These are phyloP conservation scores for Prunus persica DNA, from an alignment of 306 rosid genomes.

Conservation along the genomic window DNA sequence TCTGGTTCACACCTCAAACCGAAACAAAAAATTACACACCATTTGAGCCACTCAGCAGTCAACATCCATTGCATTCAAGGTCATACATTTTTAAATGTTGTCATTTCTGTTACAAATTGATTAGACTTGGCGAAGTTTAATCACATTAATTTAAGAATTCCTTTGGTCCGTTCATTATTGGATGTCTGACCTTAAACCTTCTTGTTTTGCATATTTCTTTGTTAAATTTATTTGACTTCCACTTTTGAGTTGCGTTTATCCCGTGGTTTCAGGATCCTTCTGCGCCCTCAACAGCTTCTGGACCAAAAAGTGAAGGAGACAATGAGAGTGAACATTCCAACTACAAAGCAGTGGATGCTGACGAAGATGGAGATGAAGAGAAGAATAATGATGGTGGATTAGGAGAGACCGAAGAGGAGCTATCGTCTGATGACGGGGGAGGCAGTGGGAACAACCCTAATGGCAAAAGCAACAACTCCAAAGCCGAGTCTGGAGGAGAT, in stretches of 20 bases:
- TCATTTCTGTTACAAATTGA: too few species aligned
- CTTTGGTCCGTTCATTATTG: too few species aligned
- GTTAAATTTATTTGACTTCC: too few species aligned
- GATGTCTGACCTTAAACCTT: not conserved
- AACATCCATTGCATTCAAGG: too few species aligned
- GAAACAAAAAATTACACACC: too few species aligned
- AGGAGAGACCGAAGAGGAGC: conserved; percentile 31
- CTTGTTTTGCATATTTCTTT: not conserved
- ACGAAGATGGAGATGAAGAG: conserved; percentile 20
- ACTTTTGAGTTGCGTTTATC: not conserved
- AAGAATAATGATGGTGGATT: conserved; percentile 16
- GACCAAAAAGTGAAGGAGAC: not conserved
- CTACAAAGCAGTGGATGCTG: conserved; percentile 25
- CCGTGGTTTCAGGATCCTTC: conserved; percentile 1
- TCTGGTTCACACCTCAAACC: too few species aligned
- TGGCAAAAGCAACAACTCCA: conserved; percentile 16
- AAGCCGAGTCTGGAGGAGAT: conserved; percentile 10
- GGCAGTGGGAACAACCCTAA: conserved; percentile 23
- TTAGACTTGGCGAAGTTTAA: too few species aligned
- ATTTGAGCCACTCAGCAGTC: too few species aligned
- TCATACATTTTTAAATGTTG: too few species aligned
- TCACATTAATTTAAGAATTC: too few species aligned
- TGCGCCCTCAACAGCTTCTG: not conserved
- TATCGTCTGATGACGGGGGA: conserved; percentile 34
- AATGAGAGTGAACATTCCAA: not conserved